Evolutionary conservation across 345 rosid species (phyloP).

Genomic region (Melaleuca alternifolia): DNA sequence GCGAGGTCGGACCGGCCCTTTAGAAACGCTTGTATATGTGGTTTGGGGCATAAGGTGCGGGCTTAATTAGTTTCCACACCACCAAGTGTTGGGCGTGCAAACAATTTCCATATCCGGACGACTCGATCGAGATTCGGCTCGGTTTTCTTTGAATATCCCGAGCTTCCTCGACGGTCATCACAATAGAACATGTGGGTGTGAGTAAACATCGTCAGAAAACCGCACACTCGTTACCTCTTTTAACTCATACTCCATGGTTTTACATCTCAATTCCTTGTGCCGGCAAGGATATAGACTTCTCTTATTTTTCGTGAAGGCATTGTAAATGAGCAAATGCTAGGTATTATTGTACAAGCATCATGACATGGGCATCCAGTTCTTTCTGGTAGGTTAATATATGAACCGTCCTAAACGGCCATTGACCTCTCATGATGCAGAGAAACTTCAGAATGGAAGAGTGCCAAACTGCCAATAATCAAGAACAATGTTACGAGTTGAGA

Average conservation of each 20-base stretch:
- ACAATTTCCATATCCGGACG: neutral
- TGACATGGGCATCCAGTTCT: neutral
- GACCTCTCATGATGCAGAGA: neutral
- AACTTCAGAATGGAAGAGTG: neutral
- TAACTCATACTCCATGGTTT: neutral
- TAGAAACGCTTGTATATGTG: neutral
- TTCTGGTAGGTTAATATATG: neutral
- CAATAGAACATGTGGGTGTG: neutral
- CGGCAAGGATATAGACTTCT: neutral
- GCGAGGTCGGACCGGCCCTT: neutral
- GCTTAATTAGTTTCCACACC: neutral
- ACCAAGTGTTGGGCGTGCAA: neutral
- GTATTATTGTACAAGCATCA: neutral
- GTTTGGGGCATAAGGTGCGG: neutral
- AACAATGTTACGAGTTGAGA: neutral
- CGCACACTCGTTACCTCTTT: neutral
- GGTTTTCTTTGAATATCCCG: neutral
- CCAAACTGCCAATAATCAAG: neutral
- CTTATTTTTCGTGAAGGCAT: neutral
- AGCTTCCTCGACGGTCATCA: neutral
- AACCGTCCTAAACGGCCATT: neutral
- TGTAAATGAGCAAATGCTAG: neutral
- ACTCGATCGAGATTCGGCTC: neutral
- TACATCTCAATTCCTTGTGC: neutral
- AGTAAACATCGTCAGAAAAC: neutral